Percentiles rank a stretch among this genome's conserved stretches.
Conservation (phyloP, 768 basidiomycete genomes). For the Leccinum disarticulatum region DNA sequence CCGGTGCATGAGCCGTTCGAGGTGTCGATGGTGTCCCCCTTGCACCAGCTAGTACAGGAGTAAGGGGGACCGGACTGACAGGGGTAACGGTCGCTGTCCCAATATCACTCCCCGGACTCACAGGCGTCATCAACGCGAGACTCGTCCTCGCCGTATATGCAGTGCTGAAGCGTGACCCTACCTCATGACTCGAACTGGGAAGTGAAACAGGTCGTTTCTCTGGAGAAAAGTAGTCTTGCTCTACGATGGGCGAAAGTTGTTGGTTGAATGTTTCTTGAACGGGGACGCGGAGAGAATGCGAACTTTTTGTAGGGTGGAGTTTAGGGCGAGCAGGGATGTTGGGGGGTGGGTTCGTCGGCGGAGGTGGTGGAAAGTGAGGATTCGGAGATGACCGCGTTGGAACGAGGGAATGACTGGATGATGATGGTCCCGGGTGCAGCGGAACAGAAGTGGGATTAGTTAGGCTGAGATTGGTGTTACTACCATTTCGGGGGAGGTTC, state of each 20-base stretch:
- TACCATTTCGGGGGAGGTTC: constrained; percentile 6
- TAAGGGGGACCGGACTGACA: constrained; percentile 30
- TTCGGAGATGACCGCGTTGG: constrained; percentile 28
- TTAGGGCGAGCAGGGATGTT: constrained; percentile 31
- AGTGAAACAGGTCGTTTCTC: constrained; percentile 39
- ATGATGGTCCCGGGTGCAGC: constrained; percentile 5
- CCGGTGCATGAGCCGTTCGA: constrained; percentile 16
- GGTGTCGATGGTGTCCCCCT: constrained; percentile 15
- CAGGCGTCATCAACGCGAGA: constrained; percentile 27
- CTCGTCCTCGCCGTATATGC: constrained; percentile 37
- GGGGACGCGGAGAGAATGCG: constrained; percentile 44
- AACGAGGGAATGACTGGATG: constrained; percentile 15
- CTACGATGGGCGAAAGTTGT: constrained; percentile 65
- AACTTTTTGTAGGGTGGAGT: constrained; percentile 36
- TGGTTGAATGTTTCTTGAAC: constrained; percentile 28
- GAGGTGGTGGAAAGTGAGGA: constrained; percentile 36
- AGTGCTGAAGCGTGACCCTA: constrained; percentile 26
- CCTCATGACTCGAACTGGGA: constrained; percentile 27
- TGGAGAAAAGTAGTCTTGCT: constrained; percentile 62
- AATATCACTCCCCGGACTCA: constrained; percentile 22
- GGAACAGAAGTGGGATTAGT: background rate
- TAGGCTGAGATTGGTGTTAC: constrained; percentile 5
- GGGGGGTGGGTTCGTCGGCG: constrained; percentile 32
- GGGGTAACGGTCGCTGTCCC: constrained; percentile 29
- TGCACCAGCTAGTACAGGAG: constrained; percentile 21